phyloP scores from a whole-genome alignment of 2,329 filamentous ascomycete species.

The Scytalidium sp. region DNA sequence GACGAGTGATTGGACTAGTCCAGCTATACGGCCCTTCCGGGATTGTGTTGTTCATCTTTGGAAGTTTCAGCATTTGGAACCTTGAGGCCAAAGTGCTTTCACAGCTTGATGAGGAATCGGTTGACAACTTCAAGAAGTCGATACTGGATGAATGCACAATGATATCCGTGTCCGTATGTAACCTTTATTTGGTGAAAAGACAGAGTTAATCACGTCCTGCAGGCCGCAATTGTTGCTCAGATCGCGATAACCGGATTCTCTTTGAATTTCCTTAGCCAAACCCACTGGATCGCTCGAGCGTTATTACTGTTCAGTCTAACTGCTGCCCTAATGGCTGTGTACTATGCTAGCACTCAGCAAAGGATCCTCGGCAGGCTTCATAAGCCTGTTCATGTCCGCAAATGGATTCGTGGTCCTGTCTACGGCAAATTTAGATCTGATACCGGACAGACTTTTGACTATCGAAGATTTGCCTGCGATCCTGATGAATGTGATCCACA shows the following conservation, averaged over 20 bases:
- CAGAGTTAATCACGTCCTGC: too few relatives aligned
- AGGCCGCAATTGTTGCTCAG: conserved; percentile 7
- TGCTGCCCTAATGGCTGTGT: conserved; percentile 5
- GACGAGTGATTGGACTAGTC: too few relatives aligned
- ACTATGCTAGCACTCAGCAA: conserved; percentile 3
- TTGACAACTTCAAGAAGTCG: neutral
- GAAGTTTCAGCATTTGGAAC: neutral
- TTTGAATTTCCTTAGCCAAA: conserved; percentile 5
- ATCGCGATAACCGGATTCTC: conserved; percentile 7
- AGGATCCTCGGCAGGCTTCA: neutral
- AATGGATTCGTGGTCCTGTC: neutral
- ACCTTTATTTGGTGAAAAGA: too few relatives aligned
- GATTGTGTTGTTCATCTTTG: neutral
- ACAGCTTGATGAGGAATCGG: neutral
- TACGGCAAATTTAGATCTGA: too few relatives aligned
- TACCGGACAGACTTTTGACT: too few relatives aligned
- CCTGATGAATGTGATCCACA: neutral
- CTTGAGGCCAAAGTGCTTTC: neutral
- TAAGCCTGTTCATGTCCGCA: neutral
- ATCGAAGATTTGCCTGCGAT: neutral
- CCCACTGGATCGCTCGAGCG: conserved; percentile 6
- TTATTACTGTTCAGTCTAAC: neutral
- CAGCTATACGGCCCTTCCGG: neutral
- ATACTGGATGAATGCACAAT: neutral
- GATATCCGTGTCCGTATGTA: neutral